These are phyloP conservation scores for Rhododendron griersonianum DNA, from an alignment of 148 eudicot species.

Conservation along the genomic window DNA sequence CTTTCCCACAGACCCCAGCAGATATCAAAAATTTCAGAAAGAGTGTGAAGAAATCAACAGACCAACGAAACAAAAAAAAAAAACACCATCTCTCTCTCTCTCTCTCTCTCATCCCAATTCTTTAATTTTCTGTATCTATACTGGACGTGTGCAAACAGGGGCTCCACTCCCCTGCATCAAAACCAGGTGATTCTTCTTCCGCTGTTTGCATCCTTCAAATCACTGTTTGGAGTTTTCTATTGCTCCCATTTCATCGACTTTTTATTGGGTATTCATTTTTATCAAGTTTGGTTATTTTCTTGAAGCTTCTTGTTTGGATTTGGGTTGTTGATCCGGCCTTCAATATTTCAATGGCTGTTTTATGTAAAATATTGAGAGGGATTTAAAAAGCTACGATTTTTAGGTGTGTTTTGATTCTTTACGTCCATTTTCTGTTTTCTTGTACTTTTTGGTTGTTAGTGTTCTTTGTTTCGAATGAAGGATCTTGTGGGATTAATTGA, in stretches of 20 bases:
- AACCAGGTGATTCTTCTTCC: slow-evolving; percentile 1
- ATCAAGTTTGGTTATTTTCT: not conserved
- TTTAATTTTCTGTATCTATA: not conserved
- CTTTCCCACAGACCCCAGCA: not conserved
- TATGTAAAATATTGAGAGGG: not conserved
- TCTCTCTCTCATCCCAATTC: not conserved
- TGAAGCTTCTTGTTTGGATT: not conserved
- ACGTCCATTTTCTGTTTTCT: not conserved
- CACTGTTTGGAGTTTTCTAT: not conserved
- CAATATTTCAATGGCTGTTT: not conserved
- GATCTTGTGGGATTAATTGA: not conserved
- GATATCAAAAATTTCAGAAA: not conserved
- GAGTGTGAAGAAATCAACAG: not conserved
- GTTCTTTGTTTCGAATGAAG: not conserved
- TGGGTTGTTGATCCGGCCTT: not conserved
- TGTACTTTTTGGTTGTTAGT: not conserved
- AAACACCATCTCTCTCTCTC: not conserved
- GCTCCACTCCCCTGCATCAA: not conserved
- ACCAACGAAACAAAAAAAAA: not conserved
- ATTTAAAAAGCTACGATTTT: not conserved
- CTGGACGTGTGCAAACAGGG: not conserved
- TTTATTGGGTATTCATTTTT: too few species aligned
- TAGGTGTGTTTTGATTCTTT: not conserved
- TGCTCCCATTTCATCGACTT: not conserved
- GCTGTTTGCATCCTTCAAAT: not conserved